These are phyloP conservation scores for Rhodotorula sp. DNA, from an alignment of 1,284 basidiomycete species.

Conservation along the genomic window DNA sequence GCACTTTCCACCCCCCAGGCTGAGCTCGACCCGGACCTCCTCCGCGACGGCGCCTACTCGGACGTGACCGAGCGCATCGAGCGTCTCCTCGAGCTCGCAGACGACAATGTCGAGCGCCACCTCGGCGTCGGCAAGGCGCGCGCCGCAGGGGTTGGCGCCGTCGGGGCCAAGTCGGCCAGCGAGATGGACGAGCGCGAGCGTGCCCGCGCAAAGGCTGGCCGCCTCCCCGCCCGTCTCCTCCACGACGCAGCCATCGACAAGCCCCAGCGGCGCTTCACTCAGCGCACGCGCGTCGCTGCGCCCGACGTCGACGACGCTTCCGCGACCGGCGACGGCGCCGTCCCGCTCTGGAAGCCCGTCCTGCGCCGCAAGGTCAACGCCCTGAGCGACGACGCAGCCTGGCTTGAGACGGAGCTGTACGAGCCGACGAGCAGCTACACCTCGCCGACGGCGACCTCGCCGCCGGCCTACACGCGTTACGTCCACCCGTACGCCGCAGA, in stretches of 20 bases:
- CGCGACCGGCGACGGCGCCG: conserved; percentile 61
- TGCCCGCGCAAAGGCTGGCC: conserved; percentile 3
- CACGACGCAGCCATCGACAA: conserved; percentile 55
- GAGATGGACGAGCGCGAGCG: conserved; percentile 5
- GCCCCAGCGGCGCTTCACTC: conserved; percentile 72
- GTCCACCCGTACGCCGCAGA: conserved; percentile 40
- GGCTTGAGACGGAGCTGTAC: conserved; percentile 29
- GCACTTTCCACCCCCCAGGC: neutral
- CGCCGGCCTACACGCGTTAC: conserved; percentile 33
- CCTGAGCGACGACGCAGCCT: conserved; percentile 7
- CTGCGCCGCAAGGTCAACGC: conserved; percentile 14
- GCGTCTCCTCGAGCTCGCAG: conserved; percentile 74
- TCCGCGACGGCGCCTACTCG: conserved; percentile 76
- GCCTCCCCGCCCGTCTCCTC: conserved; percentile 27
- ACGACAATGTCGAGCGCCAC: conserved; percentile 39
- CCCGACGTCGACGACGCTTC: conserved; percentile 57
- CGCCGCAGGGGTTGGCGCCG: neutral
- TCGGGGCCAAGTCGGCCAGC: conserved; percentile 16
- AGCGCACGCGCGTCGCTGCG: conserved; percentile 60
- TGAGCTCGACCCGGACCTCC: conserved; percentile 67
- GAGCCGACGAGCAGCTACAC: conserved; percentile 19
- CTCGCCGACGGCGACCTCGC: conserved; percentile 16
- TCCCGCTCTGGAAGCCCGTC: conserved; percentile 58
- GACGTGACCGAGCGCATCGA: conserved; percentile 80
- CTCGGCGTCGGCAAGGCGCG: conserved; percentile 38